Evolutionary conservation across 1,284 basidiomycete genomes (phyloP).

Genomic region (Athelia psychrophila): DNA sequence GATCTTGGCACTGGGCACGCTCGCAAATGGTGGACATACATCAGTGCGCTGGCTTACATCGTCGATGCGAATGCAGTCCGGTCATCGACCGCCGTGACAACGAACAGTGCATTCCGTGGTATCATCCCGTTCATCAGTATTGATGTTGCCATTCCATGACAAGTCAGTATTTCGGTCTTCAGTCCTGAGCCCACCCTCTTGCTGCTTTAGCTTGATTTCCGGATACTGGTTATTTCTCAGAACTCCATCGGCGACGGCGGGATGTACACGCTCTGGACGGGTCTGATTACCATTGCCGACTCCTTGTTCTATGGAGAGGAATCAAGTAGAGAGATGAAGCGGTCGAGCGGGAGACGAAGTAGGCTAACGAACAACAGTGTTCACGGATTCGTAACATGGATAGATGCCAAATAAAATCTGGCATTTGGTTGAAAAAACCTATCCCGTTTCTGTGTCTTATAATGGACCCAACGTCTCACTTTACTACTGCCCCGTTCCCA

Average conservation of each 20-base stretch:
- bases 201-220: no score
- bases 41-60: conserved; percentile 76
- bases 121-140: conserved; percentile 66
- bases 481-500: no score
- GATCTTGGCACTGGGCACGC: no score
- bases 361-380: no score
- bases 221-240: conserved; percentile 21
- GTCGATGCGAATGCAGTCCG: conserved; percentile 78
- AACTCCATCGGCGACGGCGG: conserved; percentile 60
- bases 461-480: no score
- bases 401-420: no score
- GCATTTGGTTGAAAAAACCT: no score
- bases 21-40: no score
- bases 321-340: conserved; percentile 38
- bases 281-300: conserved; percentile 40
- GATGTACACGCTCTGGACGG: conserved; percentile 58
- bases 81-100: conserved; percentile 66
- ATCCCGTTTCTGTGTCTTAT: no score
- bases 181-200: no score
- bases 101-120: conserved; percentile 72
- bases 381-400: no score
- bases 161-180: no score
- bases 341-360: conserved; percentile 29
- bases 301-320: conserved; percentile 43
- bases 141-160: conserved; percentile 66